Evolutionary conservation across 371 early-diverging fungal genomes (phyloP), one percentile per base, ranked within the genome.

Genomic region (Zychaea mexicana): DNA sequence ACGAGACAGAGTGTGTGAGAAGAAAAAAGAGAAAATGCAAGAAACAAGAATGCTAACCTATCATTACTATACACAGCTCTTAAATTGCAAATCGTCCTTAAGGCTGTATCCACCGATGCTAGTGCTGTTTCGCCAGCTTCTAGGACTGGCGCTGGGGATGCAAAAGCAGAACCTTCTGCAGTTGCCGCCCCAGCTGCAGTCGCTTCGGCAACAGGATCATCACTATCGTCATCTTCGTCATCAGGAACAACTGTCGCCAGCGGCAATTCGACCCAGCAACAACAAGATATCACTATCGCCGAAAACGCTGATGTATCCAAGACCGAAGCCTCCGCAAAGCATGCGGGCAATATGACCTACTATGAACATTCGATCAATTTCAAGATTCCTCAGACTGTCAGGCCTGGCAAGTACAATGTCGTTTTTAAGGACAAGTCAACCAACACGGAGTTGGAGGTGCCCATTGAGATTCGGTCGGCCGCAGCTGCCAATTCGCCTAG

Each of bases 311-410:
- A 78, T 66, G 65, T 71, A 9, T 73, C 75, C 39, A 72, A 76
- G 61, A 67, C 70, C 1, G 57, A 68, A n/a, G 68, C 64, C 10
- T 72, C 69, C 19, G 64, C 61, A 7, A 74, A 69, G 47, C 58
- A 60, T 31, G 66, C 61, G 6, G 70, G 70, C 10, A 78, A 81
- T 54, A 27, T 62, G 8, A 78, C 79, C 12, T 71, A 62, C 17
- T 81, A 81, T 56, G 75, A 81, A 31, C 78, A 81, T 55, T 73
- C 75, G 10, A 53, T 70, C 57, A 81, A 78, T 58, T 81, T 69
- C 64, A 65, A 71, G 19, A 81, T 81, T 55, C 78, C 82, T 24
- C 58, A 57, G 17, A 75, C 67, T 1, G 69, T 78, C 1, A 31
- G 63, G 31, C 70, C 70, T 21, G 82, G 82, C n/a, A 52, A 47